A percentile compares a stretch with the other conserved stretches of the same genome.
Conservation (phyloP, 305 asterid species). For the Salvia sclarea region DNA sequence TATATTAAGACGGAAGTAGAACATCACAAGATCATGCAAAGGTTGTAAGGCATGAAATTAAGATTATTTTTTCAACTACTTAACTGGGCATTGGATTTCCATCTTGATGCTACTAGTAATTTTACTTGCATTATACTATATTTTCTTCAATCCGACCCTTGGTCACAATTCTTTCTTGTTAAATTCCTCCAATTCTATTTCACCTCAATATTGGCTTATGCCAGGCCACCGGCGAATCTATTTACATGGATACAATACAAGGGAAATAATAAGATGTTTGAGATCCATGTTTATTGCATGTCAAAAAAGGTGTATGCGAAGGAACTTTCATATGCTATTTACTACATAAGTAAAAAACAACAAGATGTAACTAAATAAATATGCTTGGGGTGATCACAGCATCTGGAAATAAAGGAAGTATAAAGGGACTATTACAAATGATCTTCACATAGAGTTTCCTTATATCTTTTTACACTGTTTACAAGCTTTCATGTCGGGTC, state of each 20-base stretch:
- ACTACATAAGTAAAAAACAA: background rate
- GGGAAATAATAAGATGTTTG: background rate
- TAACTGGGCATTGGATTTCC: background rate
- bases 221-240: background rate
- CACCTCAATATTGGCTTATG: background rate
- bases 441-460: background rate
- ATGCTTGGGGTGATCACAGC: background rate
- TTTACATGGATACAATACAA: background rate
- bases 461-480: background rate
- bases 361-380: slow-evolving; percentile 1
- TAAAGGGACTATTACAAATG: background rate
- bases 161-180: background rate
- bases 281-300: background rate
- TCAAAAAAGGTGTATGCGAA: background rate
- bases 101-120: background rate
- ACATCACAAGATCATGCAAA: slow-evolving; percentile 2
- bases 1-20: background rate
- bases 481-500: background rate
- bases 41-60: background rate
- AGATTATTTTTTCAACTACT: slow-evolving; percentile 2
- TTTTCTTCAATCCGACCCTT: background rate
- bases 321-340: background rate
- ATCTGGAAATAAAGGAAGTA: background rate
- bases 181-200: background rate
- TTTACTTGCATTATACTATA: background rate